These are phyloP conservation scores for Diaporthe eres DNA, from an alignment of 2,329 filamentous ascomycete species.

Conservation along the genomic window DNA sequence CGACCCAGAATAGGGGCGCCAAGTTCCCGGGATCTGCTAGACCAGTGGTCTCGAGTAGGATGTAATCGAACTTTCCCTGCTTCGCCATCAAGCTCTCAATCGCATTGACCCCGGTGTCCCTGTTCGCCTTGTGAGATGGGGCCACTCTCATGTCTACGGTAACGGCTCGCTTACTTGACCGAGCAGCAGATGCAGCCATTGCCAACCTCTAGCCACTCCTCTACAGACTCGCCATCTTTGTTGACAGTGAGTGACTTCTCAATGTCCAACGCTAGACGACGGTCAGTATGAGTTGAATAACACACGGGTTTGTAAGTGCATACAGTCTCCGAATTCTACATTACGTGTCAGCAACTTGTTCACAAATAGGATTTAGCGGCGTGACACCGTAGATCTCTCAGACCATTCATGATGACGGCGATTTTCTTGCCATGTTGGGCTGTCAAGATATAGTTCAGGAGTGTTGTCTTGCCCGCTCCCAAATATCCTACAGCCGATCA, in stretches of 20 bases:
- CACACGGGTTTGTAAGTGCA: constrained; percentile 52
- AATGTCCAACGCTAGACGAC: constrained; percentile 83
- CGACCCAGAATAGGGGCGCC: constrained; percentile 96
- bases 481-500: constrained; percentile 78
- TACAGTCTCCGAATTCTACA: constrained; percentile 85
- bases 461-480: constrained; percentile 93
- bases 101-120: constrained; percentile 92
- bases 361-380: background rate
- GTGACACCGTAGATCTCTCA: background rate
- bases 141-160: background rate
- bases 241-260: constrained; percentile 96
- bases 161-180: constrained; percentile 76
- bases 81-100: constrained; percentile 97
- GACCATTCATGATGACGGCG: constrained; percentile 95
- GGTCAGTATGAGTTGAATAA: constrained; percentile 30
- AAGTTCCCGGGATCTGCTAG: constrained; percentile 96
- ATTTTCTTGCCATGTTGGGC: constrained; percentile 98
- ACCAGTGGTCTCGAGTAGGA: constrained; percentile 95
- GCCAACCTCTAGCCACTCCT: constrained; percentile 95
- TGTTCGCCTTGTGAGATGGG: constrained; percentile 50
- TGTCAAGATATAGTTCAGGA: constrained; percentile 95
- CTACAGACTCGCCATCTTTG: constrained; percentile 83
- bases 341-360: constrained; percentile 41
- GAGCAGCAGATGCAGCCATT: constrained; percentile 99
- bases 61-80: constrained; percentile 95